Conservation (phyloP, 805 yeast genomes). For the Henningerozyma blattae region DNA sequence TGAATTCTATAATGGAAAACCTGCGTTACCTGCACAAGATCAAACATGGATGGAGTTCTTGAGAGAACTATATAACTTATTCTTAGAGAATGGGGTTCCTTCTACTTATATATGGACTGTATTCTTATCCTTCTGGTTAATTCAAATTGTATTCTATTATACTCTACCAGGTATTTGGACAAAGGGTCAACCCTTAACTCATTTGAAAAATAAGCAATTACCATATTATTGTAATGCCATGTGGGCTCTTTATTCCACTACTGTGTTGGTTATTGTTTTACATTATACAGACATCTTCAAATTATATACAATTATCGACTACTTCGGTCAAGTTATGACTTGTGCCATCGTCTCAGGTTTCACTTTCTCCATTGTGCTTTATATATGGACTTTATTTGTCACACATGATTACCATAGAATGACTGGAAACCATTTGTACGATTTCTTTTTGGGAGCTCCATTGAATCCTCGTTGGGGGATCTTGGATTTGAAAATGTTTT, state of each 20-base stretch:
- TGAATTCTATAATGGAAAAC: conserved; percentile 59
- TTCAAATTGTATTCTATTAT: conserved; percentile 67
- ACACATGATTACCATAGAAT: conserved; percentile 74
- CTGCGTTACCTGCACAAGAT: conserved; percentile 61
- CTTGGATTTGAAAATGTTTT: conserved; percentile 91
- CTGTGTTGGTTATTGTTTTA: conserved; percentile 42
- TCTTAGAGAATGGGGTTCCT: conserved; percentile 47
- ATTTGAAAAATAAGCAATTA: conserved; percentile 65
- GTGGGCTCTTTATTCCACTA: conserved; percentile 65
- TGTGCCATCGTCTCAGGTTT: conserved; percentile 78
- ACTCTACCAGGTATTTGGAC: conserved; percentile 91
- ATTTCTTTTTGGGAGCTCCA: conserved; percentile 95
- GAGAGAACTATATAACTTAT: conserved; percentile 31
- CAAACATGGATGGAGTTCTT: conserved; percentile 40
- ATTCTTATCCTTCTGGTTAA: conserved; percentile 55
- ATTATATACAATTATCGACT: conserved; percentile 61
- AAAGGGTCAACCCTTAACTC: conserved; percentile 84
- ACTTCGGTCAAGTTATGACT: conserved; percentile 87
- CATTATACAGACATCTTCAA: conserved; percentile 70
- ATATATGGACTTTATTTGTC: conserved; percentile 50
- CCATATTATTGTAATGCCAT: conserved; percentile 92
- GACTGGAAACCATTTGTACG: conserved; percentile 87
- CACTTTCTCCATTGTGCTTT: conserved; percentile 52
- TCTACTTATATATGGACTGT: conserved; percentile 49
- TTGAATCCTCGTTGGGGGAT: conserved; percentile 91